Base-by-base conservation (phyloP, 176 grass and related monocot genomes). In the Aegilops speltoides region DNA sequence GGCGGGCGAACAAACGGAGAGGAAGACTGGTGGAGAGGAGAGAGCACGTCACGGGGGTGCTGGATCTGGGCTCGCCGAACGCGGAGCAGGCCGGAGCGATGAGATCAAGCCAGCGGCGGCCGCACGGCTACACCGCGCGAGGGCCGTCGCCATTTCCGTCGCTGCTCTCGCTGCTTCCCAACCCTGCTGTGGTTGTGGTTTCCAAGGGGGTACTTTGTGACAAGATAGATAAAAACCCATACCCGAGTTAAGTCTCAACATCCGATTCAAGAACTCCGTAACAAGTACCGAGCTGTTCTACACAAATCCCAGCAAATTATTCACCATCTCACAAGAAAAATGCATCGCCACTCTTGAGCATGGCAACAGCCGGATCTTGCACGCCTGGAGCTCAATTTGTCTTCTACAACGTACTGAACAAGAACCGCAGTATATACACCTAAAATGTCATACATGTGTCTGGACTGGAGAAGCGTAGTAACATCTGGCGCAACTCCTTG, bases 401-500 rank as follows among this genome's bases (percentile, higher is more conserved):
- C 38, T 10, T 87, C 26, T 45, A 31, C 20, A 36, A 5, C 36
- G 26, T 77, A 56, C 10, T 37, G 3, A 45, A 54, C 33, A 17
- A 8, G 25, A 15, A 31, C 31, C 31, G 10, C 10, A 0, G 13
- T 67, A 68, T 67, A 68, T 54, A 54, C 22, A 33, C 33, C 14
- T 37, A 65, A 37, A 81, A 36, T 37, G 23, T 64, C 67, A 87
- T 20, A 17, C n/a, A 26, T 64, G 79, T 64, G n/a, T 17, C 28
- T 36, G 50, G 84, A 9, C 8, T 64, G 22, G 67, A 73, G 14
- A 81, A 50, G 67, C 56, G 48, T 32, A 10, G 20, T 28, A 52
- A 64, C 56, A 26, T 64, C 22, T 63, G 20, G 38, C 31, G 33
- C 38, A 87, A 50, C 29, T 80, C 78, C 28, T 73, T 87, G 22